These are phyloP conservation scores for Lindgomyces ingoldianus DNA, from an alignment of 495 filamentous ascomycete genomes.

Conservation along the genomic window DNA sequence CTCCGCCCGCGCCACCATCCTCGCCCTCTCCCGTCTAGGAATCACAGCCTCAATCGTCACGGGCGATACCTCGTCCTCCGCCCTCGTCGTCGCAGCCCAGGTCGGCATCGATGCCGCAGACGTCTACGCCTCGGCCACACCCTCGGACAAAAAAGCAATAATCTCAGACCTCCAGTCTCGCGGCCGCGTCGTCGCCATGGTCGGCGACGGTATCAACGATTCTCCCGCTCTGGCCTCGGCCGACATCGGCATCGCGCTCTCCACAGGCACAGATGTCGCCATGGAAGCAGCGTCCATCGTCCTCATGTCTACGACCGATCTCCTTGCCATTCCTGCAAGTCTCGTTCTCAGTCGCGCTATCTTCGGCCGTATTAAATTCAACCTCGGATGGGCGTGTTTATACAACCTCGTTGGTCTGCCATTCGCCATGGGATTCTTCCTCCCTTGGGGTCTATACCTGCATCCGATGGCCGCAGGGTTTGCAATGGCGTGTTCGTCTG, in stretches of 20 bases:
- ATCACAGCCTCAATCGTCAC: conserved; percentile 90
- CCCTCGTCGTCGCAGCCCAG: conserved; percentile 73
- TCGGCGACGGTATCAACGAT: conserved; percentile 98
- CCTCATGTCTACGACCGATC: conserved; percentile 86
- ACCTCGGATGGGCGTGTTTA: conserved; percentile 84
- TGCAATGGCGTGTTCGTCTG: conserved; percentile 89
- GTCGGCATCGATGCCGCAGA: conserved; percentile 76
- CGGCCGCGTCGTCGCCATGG: conserved; percentile 88
- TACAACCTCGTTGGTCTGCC: conserved; percentile 94
- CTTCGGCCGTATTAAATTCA: conserved; percentile 90
- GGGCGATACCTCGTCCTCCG: conserved; percentile 82
- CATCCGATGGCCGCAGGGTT: conserved; percentile 94
- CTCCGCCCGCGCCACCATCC: conserved; percentile 76
- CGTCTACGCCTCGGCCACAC: conserved; percentile 80
- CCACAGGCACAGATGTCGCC: conserved; percentile 91
- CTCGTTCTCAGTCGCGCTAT: conserved; percentile 81
- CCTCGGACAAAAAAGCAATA: conserved; percentile 84
- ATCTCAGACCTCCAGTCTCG: conserved; percentile 69
- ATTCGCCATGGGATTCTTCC: conserved; percentile 93
- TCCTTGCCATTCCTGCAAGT: conserved; percentile 86
- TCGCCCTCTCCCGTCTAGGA: conserved; percentile 80
- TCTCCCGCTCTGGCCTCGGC: conserved; percentile 93
- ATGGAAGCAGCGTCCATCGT: conserved; percentile 98
- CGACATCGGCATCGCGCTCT: conserved; percentile 87
- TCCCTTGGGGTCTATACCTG: conserved; percentile 82